Evolutionary conservation across 116 monocot genomes (phyloP), one percentile per base, ranked within the genome.

Genomic region (Dioscorea cayenensis): DNA sequence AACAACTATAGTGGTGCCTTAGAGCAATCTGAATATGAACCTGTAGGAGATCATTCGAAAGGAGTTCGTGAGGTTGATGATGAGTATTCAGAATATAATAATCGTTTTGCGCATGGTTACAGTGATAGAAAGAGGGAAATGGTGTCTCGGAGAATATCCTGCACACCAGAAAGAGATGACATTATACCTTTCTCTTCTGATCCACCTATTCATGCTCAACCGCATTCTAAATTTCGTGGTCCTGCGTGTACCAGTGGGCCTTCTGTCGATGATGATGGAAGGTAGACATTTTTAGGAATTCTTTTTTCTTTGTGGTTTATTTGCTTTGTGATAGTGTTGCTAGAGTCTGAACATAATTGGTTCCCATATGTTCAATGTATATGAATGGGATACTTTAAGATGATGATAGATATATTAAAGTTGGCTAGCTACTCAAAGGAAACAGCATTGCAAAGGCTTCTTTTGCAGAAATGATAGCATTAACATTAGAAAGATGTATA

Each of bases 11-110:
- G 80, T 76, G 74, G 59, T 79, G 68, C 49, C 11, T 36, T 72
- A 49, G 80, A 88, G 50, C 80, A 81, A 75, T 63, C 67, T 60
- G 82, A 72, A 43, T 82, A 68, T 72, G 82, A 77, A 73, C 49
- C 73, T 17, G 51, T 19, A 35, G 67, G 68, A 60, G 76, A 80
- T 23, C 17, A 66, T 64, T 61, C 43, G 9, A 78, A 75, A 69
- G 74, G 36, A 52, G 58, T 55, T 7, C 43, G 66, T 79, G 79
- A 82, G 38, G 27, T 58, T 80, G 78, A 77, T 73, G 82, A 81
- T 36, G 69, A 66, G 25, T 65, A 78, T 71, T 64, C 80, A 35
- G 82, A 80, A 66, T 72, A 61, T 49, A 20, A 38, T 68, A 72
- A 66, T 55, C 77, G 36, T 49, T 51, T 76, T 60, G 35, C 76